Percentiles rank a stretch among this genome's conserved stretches.
phyloP scores from a whole-genome alignment of 768 basidiomycete species.

The Chalciporus piperatus region DNA sequence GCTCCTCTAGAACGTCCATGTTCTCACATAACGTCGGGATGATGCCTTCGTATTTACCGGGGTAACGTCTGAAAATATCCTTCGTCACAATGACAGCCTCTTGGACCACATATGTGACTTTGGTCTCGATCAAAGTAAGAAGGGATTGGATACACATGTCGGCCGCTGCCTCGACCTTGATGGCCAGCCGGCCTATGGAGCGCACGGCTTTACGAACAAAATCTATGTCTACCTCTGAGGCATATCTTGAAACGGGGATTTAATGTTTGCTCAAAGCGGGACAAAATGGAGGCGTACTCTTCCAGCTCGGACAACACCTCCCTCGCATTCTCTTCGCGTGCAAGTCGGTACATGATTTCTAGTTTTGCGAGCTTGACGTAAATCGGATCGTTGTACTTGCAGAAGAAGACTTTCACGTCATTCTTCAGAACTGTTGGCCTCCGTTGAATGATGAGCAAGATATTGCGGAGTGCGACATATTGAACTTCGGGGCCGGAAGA shows the following conservation, averaged over 20 bases:
- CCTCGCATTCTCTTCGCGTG: slow-evolving; percentile 88
- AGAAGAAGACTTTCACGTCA: slow-evolving; percentile 99
- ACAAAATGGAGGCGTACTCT: slow-evolving; percentile 57
- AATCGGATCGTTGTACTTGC: slow-evolving; percentile 99
- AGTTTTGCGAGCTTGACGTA: slow-evolving; percentile 98
- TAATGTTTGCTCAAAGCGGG: neutral
- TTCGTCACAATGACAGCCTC: slow-evolving; percentile 97
- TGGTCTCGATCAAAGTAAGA: slow-evolving; percentile 84
- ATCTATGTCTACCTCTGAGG: slow-evolving; percentile 96
- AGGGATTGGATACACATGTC: slow-evolving; percentile 88
- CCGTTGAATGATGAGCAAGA: slow-evolving; percentile 94
- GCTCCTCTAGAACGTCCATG: slow-evolving; percentile 88
- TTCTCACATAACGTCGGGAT: slow-evolving; percentile 93
- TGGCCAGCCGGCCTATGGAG: slow-evolving; percentile 95
- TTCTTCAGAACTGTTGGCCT: slow-evolving; percentile 90
- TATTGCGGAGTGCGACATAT: slow-evolving; percentile 96
- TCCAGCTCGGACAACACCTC: slow-evolving; percentile 94
- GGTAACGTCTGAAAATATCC: slow-evolving; percentile 96
- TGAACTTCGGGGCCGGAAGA: slow-evolving; percentile 99
- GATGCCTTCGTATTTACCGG: slow-evolving; percentile 93
- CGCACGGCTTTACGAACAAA: slow-evolving; percentile 97
- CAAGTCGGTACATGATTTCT: slow-evolving; percentile 98
- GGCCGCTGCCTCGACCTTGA: slow-evolving; percentile 89
- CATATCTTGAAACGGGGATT: slow-evolving; percentile 60
- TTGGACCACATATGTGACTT: slow-evolving; percentile 95